Evolutionary conservation across 176 grass and related monocot genomes (phyloP).

Genomic region (Oryza punctata): DNA sequence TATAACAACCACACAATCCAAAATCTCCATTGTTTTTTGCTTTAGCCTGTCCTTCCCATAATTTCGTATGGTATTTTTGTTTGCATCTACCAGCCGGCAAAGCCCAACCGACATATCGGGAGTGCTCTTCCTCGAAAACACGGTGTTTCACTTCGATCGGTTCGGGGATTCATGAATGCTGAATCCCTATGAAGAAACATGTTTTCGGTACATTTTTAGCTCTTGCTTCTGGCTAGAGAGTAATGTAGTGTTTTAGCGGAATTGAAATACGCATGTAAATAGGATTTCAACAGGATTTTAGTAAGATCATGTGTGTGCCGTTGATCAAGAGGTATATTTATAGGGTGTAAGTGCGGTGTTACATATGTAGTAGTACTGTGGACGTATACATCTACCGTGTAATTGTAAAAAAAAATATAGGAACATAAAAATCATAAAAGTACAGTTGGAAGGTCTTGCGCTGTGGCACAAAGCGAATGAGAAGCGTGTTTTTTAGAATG

Average conservation of each 20-base stretch:
- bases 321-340: no score
- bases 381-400: no score
- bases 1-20: not conserved
- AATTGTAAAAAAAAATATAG: no score
- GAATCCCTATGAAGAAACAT: not conserved
- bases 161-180: not conserved
- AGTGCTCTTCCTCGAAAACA: not conserved
- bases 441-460: no score
- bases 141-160: not conserved
- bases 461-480: no score
- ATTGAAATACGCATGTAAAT: not conserved
- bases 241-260: not conserved
- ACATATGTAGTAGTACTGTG: no score
- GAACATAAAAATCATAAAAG: no score
- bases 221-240: not conserved
- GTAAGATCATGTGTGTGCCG: no score
- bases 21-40: not conserved
- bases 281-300: no score
- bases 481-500: no score
- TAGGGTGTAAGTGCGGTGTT: no score
- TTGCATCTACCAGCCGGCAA: not conserved
- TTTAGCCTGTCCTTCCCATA: not conserved
- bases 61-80: not conserved
- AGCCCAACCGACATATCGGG: not conserved
- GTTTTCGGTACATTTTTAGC: not conserved